phyloP scores from a whole-genome alignment of 306 rosid genomes.

The Citrullus mucosospermus region DNA sequence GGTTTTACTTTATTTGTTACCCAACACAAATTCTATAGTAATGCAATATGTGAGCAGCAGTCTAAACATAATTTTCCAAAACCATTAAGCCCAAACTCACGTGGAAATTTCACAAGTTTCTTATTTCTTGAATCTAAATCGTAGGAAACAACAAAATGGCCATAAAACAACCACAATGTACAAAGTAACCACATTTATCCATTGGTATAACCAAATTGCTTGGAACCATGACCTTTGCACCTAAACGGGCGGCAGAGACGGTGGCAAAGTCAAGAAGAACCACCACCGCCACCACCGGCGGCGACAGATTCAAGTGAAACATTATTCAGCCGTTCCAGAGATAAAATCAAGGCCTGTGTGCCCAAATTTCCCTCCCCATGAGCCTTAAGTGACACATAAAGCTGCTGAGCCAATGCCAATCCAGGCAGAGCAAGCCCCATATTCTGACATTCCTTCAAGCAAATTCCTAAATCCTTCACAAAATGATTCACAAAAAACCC shows the following conservation, averaged over 20 bases:
- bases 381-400: slow-evolving; percentile 64
- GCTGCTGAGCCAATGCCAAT: slow-evolving; percentile 84
- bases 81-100: neutral
- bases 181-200: neutral
- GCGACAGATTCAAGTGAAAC: slow-evolving; percentile 25
- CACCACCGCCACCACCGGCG: neutral
- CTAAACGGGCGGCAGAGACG: neutral
- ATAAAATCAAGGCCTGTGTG: slow-evolving; percentile 52
- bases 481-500: slow-evolving; percentile 70
- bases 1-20: neutral
- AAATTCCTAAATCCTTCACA: slow-evolving; percentile 83
- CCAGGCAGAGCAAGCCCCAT: slow-evolving; percentile 79
- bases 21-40: too few species aligned
- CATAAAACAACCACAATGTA: neutral
- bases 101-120: neutral
- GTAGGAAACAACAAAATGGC: neutral
- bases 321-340: slow-evolving; percentile 75
- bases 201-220: neutral
- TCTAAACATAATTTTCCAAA: neutral
- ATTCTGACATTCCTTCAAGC: slow-evolving; percentile 75
- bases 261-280: neutral
- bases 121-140: neutral
- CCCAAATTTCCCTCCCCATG: slow-evolving; percentile 77
- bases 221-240: neutral
- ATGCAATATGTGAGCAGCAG: too few species aligned